A percentile compares a stretch with the other conserved stretches of the same genome.
Conservation (phyloP, 2,329 filamentous ascomycete species). For the Hymenoscyphus albidus region DNA sequence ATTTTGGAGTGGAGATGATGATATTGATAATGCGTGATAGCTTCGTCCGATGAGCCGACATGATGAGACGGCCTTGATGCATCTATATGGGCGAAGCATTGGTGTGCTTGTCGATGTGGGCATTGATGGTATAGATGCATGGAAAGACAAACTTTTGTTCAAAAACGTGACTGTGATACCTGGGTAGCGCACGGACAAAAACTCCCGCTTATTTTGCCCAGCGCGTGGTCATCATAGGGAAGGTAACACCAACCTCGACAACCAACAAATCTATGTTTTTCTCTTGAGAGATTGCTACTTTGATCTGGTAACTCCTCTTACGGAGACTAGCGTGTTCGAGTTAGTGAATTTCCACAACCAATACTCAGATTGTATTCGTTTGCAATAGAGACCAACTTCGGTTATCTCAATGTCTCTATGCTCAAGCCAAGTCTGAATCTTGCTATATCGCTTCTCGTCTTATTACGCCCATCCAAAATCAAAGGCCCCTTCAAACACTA, state of each 20-base stretch:
- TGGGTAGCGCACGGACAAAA: neutral
- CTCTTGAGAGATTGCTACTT: no score
- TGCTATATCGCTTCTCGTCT: neutral
- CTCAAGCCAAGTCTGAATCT: neutral
- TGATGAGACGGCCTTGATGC: constrained; percentile 1
- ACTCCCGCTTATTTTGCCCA: no score
- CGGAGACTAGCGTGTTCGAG: no score
- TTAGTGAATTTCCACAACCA: no score
- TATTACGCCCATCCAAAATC: neutral
- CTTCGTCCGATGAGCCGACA: neutral
- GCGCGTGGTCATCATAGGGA: no score
- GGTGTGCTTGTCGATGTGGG: neutral
- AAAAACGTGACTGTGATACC: neutral
- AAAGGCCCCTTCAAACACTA: neutral
- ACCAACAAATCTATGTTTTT: no score
- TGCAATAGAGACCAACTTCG: neutral
- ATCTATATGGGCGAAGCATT: constrained; percentile 17
- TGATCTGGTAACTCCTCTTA: no score
- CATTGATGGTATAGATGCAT: neutral
- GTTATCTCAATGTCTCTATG: neutral
- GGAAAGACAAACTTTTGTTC: neutral
- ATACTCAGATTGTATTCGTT: no score
- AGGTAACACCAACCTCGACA: no score
- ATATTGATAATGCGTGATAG: constrained; percentile 6
- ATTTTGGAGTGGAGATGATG: constrained; percentile 10